These are phyloP conservation scores for Plenodomus biglobosus DNA, from an alignment of 2,329 filamentous ascomycete species.

Conservation along the genomic window DNA sequence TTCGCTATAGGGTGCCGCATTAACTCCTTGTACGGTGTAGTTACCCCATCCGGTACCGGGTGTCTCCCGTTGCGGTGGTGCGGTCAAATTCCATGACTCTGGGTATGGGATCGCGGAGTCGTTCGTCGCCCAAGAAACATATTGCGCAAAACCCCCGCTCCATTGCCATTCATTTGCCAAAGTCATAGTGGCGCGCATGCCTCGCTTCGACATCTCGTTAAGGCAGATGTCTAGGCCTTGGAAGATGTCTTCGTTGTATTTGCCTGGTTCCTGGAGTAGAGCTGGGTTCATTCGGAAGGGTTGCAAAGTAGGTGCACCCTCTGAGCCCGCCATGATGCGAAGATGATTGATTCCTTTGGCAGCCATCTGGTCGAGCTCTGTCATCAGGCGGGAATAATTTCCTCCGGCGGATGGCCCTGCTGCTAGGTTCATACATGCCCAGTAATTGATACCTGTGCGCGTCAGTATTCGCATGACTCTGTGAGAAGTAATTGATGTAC, in stretches of 20 bases:
- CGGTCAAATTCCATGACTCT: conserved; percentile 43
- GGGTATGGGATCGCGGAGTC: conserved; percentile 43
- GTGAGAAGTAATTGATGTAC: not conserved
- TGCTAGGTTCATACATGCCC: conserved; percentile 47
- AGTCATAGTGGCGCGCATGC: conserved; percentile 48
- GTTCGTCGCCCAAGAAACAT: conserved; percentile 43
- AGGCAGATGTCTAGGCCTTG: conserved; percentile 44
- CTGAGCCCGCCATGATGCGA: conserved; percentile 46
- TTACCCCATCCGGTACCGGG: conserved; percentile 46
- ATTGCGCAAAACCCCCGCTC: conserved; percentile 45
- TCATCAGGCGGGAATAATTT: conserved; percentile 42
- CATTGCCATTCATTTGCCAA: conserved; percentile 47
- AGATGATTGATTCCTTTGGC: conserved; percentile 46
- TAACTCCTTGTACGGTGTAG: conserved; percentile 39
- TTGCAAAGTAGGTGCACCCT: conserved; percentile 43
- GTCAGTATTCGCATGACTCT: not conserved
- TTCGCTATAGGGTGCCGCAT: conserved; percentile 36
- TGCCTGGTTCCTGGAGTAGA: conserved; percentile 39
- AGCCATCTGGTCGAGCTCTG: conserved; percentile 46
- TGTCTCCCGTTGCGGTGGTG: conserved; percentile 36
- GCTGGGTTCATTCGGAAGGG: conserved; percentile 46
- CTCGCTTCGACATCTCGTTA: conserved; percentile 44
- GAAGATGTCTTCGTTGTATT: conserved; percentile 46
- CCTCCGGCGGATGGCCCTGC: conserved; percentile 40
- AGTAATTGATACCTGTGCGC: conserved; percentile 42